These are phyloP conservation scores for Trapa incisa DNA, from an alignment of 345 rosid genomes.

Conservation along the genomic window DNA sequence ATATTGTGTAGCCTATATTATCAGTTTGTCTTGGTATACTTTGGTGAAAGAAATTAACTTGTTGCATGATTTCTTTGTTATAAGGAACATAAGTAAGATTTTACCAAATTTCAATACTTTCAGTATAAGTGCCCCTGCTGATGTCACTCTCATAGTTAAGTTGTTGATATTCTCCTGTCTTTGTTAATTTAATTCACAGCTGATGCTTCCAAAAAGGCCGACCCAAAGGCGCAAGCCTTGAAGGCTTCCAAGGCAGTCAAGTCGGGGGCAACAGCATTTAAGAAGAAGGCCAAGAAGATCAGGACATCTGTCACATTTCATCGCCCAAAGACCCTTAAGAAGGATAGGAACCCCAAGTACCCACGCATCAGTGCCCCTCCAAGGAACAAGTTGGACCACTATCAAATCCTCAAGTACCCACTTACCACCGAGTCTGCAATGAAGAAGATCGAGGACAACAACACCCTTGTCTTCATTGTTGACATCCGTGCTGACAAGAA, in stretches of 20 bases:
- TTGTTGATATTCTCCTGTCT: not conserved
- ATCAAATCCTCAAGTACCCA: conserved; percentile 51
- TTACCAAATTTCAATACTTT: not conserved
- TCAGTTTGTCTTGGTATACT: not conserved
- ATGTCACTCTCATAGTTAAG: not conserved
- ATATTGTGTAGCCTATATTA: not conserved
- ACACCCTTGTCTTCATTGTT: conserved; percentile 57
- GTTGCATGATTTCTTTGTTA: not conserved
- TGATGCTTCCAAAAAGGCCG: conserved; percentile 27
- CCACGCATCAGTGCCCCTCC: conserved; percentile 53
- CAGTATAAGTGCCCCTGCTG: not conserved
- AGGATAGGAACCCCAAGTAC: conserved; percentile 46
- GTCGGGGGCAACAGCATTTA: conserved; percentile 34
- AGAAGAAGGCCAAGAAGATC: conserved; percentile 40
- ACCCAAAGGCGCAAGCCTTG: conserved; percentile 51
- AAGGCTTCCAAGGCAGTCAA: conserved; percentile 58
- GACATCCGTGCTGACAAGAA: conserved; percentile 55
- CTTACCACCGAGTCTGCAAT: conserved; percentile 61
- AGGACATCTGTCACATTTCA: conserved; percentile 53
- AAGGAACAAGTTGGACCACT: conserved; percentile 57
- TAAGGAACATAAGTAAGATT: not conserved
- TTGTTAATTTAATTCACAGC: conserved; percentile 5
- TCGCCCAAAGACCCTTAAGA: conserved; percentile 47
- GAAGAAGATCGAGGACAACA: conserved; percentile 63
- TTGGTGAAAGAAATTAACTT: not conserved